Conservation (phyloP, 306 rosid genomes). For the Chamaecrista fasciculata region DNA sequence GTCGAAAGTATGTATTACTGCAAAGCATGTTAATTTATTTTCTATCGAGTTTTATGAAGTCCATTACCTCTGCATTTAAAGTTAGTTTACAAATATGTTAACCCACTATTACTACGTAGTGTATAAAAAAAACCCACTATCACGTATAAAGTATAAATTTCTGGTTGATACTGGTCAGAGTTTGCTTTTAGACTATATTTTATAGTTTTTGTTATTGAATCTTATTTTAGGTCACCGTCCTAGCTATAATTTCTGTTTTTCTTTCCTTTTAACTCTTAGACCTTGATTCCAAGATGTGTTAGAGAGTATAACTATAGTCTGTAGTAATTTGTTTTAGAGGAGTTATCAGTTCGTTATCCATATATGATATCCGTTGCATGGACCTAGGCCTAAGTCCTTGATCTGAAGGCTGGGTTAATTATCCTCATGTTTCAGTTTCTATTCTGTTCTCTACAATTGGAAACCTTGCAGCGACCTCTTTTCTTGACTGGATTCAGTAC, state of each 20-base stretch:
- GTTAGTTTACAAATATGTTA: neutral
- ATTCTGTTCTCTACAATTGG: constrained; percentile 11
- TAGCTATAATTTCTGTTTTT: no score
- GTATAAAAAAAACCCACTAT: neutral
- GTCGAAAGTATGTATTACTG: constrained; percentile 41
- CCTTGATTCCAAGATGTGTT: neutral
- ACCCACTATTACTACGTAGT: neutral
- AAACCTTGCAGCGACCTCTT: neutral
- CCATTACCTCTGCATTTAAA: neutral
- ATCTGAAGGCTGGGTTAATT: constrained; percentile 17
- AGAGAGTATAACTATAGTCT: neutral
- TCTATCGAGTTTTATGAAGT: constrained; percentile 18
- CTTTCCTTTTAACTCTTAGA: no score
- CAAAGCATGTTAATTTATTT: constrained; percentile 29
- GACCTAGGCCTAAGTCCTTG: neutral
- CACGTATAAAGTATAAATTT: neutral
- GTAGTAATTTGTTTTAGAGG: constrained; percentile 17
- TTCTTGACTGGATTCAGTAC: neutral
- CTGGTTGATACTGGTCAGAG: neutral
- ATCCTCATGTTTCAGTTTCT: constrained; percentile 19
- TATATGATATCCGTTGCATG: constrained; percentile 13
- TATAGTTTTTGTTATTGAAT: neutral
- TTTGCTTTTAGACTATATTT: neutral
- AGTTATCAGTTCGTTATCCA: neutral
- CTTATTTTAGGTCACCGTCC: neutral